Base-by-base conservation (phyloP, 2,329 filamentous ascomycete species). In the Rutstroemia sydowiana region DNA sequence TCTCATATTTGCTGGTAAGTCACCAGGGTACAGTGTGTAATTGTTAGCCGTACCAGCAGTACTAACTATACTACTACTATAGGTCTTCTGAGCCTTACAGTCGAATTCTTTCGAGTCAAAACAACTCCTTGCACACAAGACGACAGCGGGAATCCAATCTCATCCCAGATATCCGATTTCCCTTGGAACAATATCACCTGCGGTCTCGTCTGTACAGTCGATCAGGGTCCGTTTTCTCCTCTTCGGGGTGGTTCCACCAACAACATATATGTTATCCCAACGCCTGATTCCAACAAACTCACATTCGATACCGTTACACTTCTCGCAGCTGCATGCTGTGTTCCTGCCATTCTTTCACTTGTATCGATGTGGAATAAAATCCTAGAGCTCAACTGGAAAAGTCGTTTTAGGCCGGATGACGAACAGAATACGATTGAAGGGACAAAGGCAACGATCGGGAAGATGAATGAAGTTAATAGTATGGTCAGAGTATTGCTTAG, bases 341-440 rank as follows among this genome's bases (percentile, higher is more conserved):
- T 87, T 2, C 81, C 82, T 0, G 79, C 81, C 1, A 75, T 85
- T 9, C 66, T 86, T 0, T 81, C 78, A 8, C 66, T 85, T 8
- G 69, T 79, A 0, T 81, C 76, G 0, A 84, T 80, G 66, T 81
- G 77, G 75, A 77, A 79, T 56, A 84, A 81, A 59, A 83, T 86
- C 4, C 64, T 83, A 2, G 75, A 83, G 54, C 74, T 76, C 45
- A 84, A 84, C 53, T 82, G 78, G 78, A 78, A 72, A 55, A 69
- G 65, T 37, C 66, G 68, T 0, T 73, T 71, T 36, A 69, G 70
- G 1, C 59, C 66, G 18, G 59, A 63, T 18, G 59, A 65, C 14
- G 65, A 77, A 39, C 64, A 73, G 36, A 31, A 37, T 16, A 59
- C 62, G 0, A 77, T 79, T 16, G 69, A 73, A 44, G 77, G 75